Evolutionary conservation across 441 rosid species (phyloP).

Genomic region (Euphorbia schlechtendalii): DNA sequence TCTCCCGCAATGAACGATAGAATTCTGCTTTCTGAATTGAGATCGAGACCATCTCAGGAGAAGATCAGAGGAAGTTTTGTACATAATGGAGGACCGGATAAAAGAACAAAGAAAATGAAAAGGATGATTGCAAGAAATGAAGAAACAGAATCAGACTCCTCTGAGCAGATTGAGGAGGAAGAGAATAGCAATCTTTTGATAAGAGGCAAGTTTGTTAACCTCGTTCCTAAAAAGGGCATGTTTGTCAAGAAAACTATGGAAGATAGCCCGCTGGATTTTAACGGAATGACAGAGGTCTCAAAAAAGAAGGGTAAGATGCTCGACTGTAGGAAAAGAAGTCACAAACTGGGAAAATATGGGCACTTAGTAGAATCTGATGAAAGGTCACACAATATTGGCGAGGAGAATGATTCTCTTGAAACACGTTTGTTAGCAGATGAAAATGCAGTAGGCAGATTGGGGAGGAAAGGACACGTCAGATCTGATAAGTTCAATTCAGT

Average conservation of each 20-base stretch:
- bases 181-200: slow-evolving; percentile 46
- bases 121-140: slow-evolving; percentile 42
- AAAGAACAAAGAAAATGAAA: slow-evolving; percentile 39
- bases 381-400: no score
- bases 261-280: no score
- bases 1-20: slow-evolving; percentile 52
- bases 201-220: no score
- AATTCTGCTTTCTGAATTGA: slow-evolving; percentile 50
- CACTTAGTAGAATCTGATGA: no score
- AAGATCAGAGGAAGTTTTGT: slow-evolving; percentile 47
- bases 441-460: slow-evolving; percentile 29
- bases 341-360: no score
- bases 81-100: slow-evolving; percentile 46
- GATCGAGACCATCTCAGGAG: slow-evolving; percentile 46
- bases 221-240: slow-evolving; percentile 40
- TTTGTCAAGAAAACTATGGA: slow-evolving; percentile 35
- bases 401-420: no score
- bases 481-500: no score
- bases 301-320: no score
- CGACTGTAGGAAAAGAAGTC: no score
- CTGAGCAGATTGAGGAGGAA: slow-evolving; percentile 46
- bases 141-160: slow-evolving; percentile 88
- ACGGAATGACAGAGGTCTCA: no score
- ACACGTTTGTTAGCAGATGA: no score
- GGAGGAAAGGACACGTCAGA: slow-evolving; percentile 63